Base-by-base conservation (phyloP, 2,329 filamentous ascomycete genomes). In the Hymenoscyphus fructigenus region DNA sequence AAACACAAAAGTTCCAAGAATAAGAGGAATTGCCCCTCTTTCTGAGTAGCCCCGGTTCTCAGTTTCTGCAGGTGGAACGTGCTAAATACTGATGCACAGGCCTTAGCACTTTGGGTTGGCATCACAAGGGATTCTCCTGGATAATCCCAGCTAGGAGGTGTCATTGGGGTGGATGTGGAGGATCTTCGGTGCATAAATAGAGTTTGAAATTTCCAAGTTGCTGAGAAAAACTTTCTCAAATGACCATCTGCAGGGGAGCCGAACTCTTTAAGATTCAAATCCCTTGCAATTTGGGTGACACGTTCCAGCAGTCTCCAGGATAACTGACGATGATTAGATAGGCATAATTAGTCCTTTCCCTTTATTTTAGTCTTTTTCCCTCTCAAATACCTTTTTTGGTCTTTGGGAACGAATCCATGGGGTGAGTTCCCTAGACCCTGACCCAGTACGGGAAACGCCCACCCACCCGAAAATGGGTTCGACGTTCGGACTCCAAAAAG, bases 101-200 rank as follows among this genome's bases (percentile, higher is more conserved):
- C n/a, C 20, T 26, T 10, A n/a, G 44, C n/a, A 20, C 20, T 17
- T 50, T 50, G 20, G 44, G 5, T 10, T 15, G 41, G 15, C 15
- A n/a, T 47, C 41, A 47, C 41, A 47, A 47, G 41, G n/a, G 41
- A 47, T 7, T 20, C 41, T 17, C 41, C 44, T 47, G 44, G 44
- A 20, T 23, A 50, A 50, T 50, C 20, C 44, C 20, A 50, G 44
- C n/a, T 23, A 6, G 44, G 44, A 3, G 12, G 34, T 36, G 14
- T 36, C 34, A 32, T 57, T 20, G 20, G 7, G n/a, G 58, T 60
- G 58, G 58, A 60, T 23, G 58, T 60, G 59, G 59, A 41, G 59
- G 59, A 50, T 60, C 59, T 60, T 60, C 59, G 59, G 59, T 53
- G 38, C 20, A 26, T 29, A 15, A 29, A 41, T 60, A 60, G 32